Conservation (phyloP, 805 yeast genomes). For the Limtongozyma cylindracea region DNA sequence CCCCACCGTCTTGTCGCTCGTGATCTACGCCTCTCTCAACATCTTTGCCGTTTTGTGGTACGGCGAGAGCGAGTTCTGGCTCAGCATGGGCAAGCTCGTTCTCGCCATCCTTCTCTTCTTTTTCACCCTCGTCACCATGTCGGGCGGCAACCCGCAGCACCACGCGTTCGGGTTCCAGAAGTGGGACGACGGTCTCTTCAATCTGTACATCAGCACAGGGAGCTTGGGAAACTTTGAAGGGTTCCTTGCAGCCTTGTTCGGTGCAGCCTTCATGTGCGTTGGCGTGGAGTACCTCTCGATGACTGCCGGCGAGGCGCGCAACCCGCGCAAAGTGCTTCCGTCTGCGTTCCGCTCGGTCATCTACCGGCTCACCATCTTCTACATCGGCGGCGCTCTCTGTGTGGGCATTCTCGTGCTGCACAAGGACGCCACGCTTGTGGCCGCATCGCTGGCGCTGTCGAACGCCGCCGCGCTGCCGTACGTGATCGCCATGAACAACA, state of each 20-base stretch:
- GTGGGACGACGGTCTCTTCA: slow-evolving; percentile 4
- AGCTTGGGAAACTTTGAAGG: slow-evolving; percentile 44
- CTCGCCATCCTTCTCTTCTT: slow-evolving; percentile 2
- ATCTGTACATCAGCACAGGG: slow-evolving; percentile 12
- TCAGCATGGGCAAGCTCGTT: slow-evolving; percentile 12
- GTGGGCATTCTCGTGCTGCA: slow-evolving; percentile 58
- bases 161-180: slow-evolving; percentile 4
- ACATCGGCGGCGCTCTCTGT: slow-evolving; percentile 48
- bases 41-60: slow-evolving; percentile 19
- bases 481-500: slow-evolving; percentile 54
- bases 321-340: slow-evolving; percentile 54
- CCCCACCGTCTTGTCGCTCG: slow-evolving; percentile 38
- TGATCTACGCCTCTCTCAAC: slow-evolving; percentile 26
- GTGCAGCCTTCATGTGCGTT: slow-evolving; percentile 58
- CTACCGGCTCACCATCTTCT: slow-evolving; percentile 38
- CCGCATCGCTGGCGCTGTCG: slow-evolving; percentile 26
- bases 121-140: slow-evolving; percentile 4
- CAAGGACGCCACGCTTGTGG: slow-evolving; percentile 36
- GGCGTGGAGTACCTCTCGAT: slow-evolving; percentile 75
- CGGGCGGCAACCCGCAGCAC: slow-evolving; percentile 4
- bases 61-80: slow-evolving; percentile 29
- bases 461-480: slow-evolving; percentile 75
- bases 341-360: slow-evolving; percentile 58
- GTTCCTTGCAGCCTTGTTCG: slow-evolving; percentile 37
- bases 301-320: slow-evolving; percentile 62